Evolutionary conservation across 805 yeast genomes (phyloP).

Genomic region (Lipomyces mesembrius): DNA sequence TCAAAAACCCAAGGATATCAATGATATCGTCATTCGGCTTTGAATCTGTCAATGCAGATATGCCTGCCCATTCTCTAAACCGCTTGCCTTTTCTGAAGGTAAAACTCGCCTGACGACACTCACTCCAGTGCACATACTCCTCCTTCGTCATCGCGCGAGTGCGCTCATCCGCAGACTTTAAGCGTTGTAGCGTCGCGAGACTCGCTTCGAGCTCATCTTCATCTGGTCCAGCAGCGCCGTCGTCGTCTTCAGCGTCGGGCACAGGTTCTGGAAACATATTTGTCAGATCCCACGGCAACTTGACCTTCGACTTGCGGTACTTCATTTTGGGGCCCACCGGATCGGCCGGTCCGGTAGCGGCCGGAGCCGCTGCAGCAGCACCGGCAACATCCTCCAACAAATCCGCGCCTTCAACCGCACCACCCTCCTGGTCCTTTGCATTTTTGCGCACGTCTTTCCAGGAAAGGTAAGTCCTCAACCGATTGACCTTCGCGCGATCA

Average conservation of each 20-base stretch:
- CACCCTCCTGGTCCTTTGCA: conserved; percentile 68
- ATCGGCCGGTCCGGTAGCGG: conserved; percentile 44
- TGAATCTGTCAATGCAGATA: conserved; percentile 79
- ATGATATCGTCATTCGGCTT: conserved; percentile 95
- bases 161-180: conserved; percentile 91
- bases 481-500: conserved; percentile 90
- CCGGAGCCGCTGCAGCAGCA: conserved; percentile 51
- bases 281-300: conserved; percentile 93
- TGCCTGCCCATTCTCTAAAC: conserved; percentile 95
- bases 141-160: conserved; percentile 93
- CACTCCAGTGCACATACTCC: conserved; percentile 98
- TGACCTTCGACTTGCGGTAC: conserved; percentile 71
- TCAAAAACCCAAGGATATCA: conserved; percentile 91
- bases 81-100: conserved; percentile 93
- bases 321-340: conserved; percentile 53
- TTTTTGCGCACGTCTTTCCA: conserved; percentile 97
- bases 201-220: conserved; percentile 92
- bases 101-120: conserved; percentile 95
- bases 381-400: conserved; percentile 55
- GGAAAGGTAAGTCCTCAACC: conserved; percentile 85
- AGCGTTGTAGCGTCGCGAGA: conserved; percentile 80
- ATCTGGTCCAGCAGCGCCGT: conserved; percentile 55
- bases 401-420: conserved; percentile 56
- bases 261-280: conserved; percentile 91
- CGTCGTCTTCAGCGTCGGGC: conserved; percentile 65